Evolutionary conservation across 352 stramenopile species (phyloP).

Genomic region (Globisporangium paroecandrum): DNA sequence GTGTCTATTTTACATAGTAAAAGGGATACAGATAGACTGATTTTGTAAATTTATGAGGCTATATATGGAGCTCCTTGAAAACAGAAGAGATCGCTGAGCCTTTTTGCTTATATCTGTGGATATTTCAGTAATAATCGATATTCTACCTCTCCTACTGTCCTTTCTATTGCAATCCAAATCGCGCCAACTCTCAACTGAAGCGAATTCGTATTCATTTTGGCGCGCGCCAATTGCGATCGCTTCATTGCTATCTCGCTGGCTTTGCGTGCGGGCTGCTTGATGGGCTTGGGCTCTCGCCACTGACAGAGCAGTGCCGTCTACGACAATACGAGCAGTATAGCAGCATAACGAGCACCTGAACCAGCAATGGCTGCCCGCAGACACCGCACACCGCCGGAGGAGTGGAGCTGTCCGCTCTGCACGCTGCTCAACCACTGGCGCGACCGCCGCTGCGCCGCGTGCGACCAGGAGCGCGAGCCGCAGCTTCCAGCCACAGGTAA

Average conservation of each 20-base stretch:
- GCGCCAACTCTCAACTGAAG: neutral
- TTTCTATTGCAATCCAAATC: neutral
- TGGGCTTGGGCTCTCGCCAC: neutral
- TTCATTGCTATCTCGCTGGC: neutral
- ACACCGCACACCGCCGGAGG: constrained; percentile 13
- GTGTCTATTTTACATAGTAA: no score
- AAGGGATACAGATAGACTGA: no score
- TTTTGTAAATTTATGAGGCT: no score
- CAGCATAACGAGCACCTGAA: neutral
- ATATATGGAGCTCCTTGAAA: no score
- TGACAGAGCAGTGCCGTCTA: neutral
- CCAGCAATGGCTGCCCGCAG: constrained; percentile 4
- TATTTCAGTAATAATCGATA: neutral
- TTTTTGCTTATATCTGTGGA: no score
- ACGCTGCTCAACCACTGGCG: constrained; percentile 57
- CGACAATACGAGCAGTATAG: neutral
- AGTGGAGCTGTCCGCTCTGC: constrained; percentile 72
- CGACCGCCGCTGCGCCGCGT: constrained; percentile 48
- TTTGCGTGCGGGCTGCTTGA: neutral
- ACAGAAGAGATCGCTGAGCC: no score
- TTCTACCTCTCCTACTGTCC: neutral
- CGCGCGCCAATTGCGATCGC: neutral
- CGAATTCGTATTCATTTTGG: neutral
- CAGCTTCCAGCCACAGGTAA: neutral
- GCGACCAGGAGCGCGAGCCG: constrained; percentile 38